Evolutionary conservation across 208 protist genomes (phyloP).

Genomic region (Zelonia costaricensis): DNA sequence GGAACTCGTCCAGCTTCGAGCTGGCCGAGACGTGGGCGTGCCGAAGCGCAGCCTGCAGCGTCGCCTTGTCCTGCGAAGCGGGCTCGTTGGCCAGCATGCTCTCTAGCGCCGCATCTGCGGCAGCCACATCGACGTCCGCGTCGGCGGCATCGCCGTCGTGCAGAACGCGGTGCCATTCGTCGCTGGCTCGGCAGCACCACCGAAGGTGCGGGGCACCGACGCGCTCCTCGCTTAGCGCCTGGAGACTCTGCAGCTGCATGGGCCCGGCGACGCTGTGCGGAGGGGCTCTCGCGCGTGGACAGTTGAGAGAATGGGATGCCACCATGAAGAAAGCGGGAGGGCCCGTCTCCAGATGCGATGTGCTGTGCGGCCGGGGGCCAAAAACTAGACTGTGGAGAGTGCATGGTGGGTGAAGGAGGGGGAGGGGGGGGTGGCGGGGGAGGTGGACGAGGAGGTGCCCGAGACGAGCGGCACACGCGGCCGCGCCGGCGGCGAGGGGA

Average conservation of each 20-base stretch:
- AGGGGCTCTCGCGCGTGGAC: no score
- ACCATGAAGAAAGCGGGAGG: no score
- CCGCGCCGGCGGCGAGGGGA: no score
- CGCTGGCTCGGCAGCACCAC: conserved; percentile 26
- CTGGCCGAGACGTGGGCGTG: conserved; percentile 17
- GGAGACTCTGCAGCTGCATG: conserved; percentile 25
- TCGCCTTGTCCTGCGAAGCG: neutral
- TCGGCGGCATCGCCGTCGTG: conserved; percentile 3
- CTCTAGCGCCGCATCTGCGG: conserved; percentile 5
- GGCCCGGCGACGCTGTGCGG: no score
- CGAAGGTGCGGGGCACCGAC: conserved; percentile 1
- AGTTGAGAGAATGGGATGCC: no score
- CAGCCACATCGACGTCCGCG: neutral
- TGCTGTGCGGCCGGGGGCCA: no score
- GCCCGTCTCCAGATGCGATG: no score
- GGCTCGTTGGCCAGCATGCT: neutral
- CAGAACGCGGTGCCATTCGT: conserved; percentile 18
- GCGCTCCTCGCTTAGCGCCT: conserved; percentile 12
- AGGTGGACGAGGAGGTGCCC: no score
- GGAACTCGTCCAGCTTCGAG: conserved; percentile 38
- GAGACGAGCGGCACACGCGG: no score
- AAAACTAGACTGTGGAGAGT: no score
- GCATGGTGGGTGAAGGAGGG: no score
- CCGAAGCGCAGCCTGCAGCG: conserved; percentile 12
- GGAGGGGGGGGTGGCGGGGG: no score